A percentile compares a stretch with the other conserved stretches of the same genome.
These are phyloP conservation scores for Cyberlindnera mississippiensis DNA, from an alignment of 805 yeast species.

Conservation along the genomic window DNA sequence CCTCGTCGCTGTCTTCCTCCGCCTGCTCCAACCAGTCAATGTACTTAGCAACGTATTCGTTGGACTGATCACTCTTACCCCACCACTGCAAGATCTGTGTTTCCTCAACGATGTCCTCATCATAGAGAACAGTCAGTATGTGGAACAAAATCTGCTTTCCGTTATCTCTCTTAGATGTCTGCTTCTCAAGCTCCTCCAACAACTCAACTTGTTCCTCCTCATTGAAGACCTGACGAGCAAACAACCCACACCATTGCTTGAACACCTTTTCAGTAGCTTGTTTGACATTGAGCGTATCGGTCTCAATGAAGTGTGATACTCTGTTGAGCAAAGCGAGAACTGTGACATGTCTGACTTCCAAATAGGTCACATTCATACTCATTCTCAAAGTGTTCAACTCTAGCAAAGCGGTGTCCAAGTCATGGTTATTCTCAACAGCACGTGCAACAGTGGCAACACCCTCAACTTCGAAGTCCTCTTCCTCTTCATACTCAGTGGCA, in stretches of 20 bases:
- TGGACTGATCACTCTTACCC: conserved; percentile 42
- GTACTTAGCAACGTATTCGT: conserved; percentile 61
- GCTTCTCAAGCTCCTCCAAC: conserved; percentile 41
- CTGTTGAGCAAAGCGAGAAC: conserved; percentile 65
- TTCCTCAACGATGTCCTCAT: conserved; percentile 78
- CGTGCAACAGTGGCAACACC: conserved; percentile 93
- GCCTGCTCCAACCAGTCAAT: conserved; percentile 86
- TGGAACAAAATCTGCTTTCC: conserved; percentile 45
- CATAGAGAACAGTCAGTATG: conserved; percentile 63
- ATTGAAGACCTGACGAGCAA: conserved; percentile 82
- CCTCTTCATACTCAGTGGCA: conserved; percentile 50
- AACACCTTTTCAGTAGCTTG: conserved; percentile 77
- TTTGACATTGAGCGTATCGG: conserved; percentile 71
- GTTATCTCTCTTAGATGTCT: conserved; percentile 34
- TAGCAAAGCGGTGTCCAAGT: conserved; percentile 84
- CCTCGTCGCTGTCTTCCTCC: conserved; percentile 44
- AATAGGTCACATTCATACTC: conserved; percentile 96
- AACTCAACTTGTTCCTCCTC: conserved; percentile 74
- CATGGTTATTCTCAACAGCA: conserved; percentile 90
- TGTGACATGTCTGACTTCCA: conserved; percentile 85
- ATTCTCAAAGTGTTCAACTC: conserved; percentile 93
- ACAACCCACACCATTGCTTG: conserved; percentile 75
- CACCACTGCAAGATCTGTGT: conserved; percentile 82
- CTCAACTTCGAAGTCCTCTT: conserved; percentile 79
- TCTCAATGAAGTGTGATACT: conserved; percentile 67